These are phyloP conservation scores for Hevea brasiliensis DNA, from an alignment of 345 rosid species.

Conservation along the genomic window DNA sequence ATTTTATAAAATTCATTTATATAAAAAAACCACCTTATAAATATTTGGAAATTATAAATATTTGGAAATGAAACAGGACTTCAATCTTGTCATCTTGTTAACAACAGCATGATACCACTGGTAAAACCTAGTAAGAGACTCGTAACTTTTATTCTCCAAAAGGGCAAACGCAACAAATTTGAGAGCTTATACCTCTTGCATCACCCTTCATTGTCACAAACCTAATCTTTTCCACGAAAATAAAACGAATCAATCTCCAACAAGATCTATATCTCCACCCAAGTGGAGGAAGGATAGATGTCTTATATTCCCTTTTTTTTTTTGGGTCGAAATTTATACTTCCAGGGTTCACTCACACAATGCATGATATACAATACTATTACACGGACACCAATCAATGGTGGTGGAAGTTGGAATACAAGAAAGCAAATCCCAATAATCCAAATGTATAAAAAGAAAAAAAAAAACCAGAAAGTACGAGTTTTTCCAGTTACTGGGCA, in stretches of 20 bases:
- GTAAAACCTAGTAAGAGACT: not conserved
- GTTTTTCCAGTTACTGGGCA: constrained; percentile 14
- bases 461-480: not conserved
- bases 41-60: too few species aligned
- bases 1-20: too few species aligned
- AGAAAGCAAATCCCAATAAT: constrained; percentile 2
- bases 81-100: too few species aligned
- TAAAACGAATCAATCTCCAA: not conserved
- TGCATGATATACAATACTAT: constrained; percentile 11
- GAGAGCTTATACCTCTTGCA: not conserved
- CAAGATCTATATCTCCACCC: constrained; percentile 10
- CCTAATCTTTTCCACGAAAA: not conserved
- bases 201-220: not conserved
- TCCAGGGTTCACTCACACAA: not conserved
- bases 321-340: too few species aligned
- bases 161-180: not conserved
- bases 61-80: too few species aligned
- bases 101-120: too few species aligned
- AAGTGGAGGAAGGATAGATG: not conserved
- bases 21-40: too few species aligned
- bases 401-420: not conserved
- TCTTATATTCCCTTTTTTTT: too few species aligned
- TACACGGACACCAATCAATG: not conserved
- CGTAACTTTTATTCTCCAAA: not conserved
- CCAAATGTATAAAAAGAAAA: not conserved